A percentile compares a stretch with the other conserved stretches of the same genome.
phyloP scores from a whole-genome alignment of 495 filamentous ascomycete genomes.

The Hyphodiscus hymeniophilus region DNA sequence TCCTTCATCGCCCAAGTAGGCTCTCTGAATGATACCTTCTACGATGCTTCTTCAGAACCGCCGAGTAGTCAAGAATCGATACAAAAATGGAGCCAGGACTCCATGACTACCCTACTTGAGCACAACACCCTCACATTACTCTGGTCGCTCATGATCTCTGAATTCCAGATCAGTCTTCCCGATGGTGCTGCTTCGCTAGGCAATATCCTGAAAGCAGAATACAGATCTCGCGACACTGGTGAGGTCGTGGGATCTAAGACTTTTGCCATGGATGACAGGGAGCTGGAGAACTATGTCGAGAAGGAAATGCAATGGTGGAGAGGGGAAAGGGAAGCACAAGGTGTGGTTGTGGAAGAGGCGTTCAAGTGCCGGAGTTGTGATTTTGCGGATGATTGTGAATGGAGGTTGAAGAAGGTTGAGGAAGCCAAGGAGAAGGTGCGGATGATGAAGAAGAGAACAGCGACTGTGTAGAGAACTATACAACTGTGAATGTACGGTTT shows the following conservation, averaged over 20 bases:
- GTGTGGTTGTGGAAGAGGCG: constrained; percentile 80
- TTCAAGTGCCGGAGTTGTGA: constrained; percentile 72
- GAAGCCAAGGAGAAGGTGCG: constrained; percentile 23
- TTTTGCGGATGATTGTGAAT: constrained; percentile 45
- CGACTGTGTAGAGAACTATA: no score
- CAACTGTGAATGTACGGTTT: no score
- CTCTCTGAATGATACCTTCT: constrained; percentile 44
- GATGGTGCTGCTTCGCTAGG: constrained; percentile 40
- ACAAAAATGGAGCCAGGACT: constrained; percentile 27
- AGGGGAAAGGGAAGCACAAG: constrained; percentile 65
- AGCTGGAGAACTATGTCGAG: constrained; percentile 54
- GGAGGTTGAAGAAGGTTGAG: constrained; percentile 35
- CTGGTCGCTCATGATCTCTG: constrained; percentile 57
- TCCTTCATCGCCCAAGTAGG: constrained; percentile 73
- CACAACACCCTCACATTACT: constrained; percentile 53
- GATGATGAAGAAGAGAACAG: constrained; percentile 3
- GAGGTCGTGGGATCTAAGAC: constrained; percentile 56
- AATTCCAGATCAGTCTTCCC: constrained; percentile 50
- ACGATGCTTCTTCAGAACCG: constrained; percentile 25
- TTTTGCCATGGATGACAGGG: constrained; percentile 58
- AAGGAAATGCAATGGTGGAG: constrained; percentile 81
- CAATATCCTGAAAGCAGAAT: constrained; percentile 55
- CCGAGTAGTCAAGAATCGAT: constrained; percentile 25
- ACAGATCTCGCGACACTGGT: constrained; percentile 42
- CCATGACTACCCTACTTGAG: constrained; percentile 42